Conservation (phyloP, 1,284 basidiomycete genomes). For the Cystobasidium pallidum region DNA sequence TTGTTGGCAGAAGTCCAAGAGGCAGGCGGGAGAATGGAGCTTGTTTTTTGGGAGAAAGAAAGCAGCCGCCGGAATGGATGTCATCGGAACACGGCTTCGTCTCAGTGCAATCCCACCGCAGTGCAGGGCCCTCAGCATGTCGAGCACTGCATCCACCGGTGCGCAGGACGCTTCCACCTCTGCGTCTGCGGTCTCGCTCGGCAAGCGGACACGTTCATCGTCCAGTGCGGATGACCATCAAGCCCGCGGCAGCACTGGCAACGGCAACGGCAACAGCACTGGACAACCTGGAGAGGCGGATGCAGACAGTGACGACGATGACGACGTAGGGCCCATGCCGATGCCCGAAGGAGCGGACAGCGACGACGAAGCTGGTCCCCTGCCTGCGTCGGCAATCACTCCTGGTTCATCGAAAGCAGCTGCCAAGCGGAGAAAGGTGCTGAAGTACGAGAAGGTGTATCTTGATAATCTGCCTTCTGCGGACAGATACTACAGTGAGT, state of each 20-base stretch:
- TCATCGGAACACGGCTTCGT: no score
- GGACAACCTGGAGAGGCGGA: slow-evolving; percentile 19
- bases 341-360: slow-evolving; percentile 52
- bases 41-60: neutral
- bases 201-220: slow-evolving; percentile 30
- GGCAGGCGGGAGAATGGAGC: neutral
- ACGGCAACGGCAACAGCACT: slow-evolving; percentile 17
- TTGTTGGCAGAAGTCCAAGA: slow-evolving; percentile 9
- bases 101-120: no score
- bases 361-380: slow-evolving; percentile 57
- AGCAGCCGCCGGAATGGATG: slow-evolving; percentile 14
- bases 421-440: slow-evolving; percentile 58
- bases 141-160: neutral
- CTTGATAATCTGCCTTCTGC: slow-evolving; percentile 87
- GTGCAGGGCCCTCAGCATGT: neutral
- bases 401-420: slow-evolving; percentile 31
- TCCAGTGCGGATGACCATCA: slow-evolving; percentile 11
- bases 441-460: slow-evolving; percentile 79
- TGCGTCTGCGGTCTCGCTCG: slow-evolving; percentile 23
- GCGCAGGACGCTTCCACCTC: neutral
- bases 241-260: slow-evolving; percentile 15
- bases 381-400: slow-evolving; percentile 53
- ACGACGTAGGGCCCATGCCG: slow-evolving; percentile 58
- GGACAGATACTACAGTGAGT: slow-evolving; percentile 75
- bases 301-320: slow-evolving; percentile 48